Conservation (phyloP, 2,329 filamentous ascomycete species). For the Colletotrichum abscissum region DNA sequence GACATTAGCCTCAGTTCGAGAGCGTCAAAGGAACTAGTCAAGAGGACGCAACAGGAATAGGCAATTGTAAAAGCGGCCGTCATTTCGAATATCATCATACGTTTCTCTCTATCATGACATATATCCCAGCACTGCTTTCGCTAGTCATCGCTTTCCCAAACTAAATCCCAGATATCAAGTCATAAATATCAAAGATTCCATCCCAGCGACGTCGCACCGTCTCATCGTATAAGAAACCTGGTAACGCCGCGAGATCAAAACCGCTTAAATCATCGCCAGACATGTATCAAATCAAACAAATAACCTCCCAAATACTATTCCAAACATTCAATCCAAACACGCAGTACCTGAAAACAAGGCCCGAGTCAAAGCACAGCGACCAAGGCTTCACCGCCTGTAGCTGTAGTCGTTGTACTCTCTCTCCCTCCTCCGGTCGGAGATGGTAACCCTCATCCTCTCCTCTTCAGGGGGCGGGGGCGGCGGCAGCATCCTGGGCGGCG, state of each 20-base stretch:
- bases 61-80: background rate
- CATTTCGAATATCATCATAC: constrained; percentile 15
- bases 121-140: background rate
- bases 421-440: constrained; percentile 47
- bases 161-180: background rate
- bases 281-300: background rate
- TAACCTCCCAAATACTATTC: background rate
- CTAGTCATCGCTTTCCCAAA: background rate
- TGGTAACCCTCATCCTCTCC: constrained; percentile 46
- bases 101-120: constrained; percentile 1
- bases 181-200: background rate
- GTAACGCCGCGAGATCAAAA: background rate
- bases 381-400: background rate
- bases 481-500: constrained; percentile 44
- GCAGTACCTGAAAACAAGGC: background rate
- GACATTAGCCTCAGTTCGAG: no score
- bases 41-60: background rate
- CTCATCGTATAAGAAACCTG: background rate
- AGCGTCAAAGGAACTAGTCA: no score
- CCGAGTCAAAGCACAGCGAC: background rate
- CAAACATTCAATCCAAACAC: background rate
- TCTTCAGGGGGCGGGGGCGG: constrained; percentile 46
- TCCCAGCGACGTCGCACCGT: background rate
- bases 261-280: background rate
- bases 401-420: constrained; percentile 47